Evolutionary conservation across 305 asterid species (phyloP).

Genomic region (Ilex paraguariensis): DNA sequence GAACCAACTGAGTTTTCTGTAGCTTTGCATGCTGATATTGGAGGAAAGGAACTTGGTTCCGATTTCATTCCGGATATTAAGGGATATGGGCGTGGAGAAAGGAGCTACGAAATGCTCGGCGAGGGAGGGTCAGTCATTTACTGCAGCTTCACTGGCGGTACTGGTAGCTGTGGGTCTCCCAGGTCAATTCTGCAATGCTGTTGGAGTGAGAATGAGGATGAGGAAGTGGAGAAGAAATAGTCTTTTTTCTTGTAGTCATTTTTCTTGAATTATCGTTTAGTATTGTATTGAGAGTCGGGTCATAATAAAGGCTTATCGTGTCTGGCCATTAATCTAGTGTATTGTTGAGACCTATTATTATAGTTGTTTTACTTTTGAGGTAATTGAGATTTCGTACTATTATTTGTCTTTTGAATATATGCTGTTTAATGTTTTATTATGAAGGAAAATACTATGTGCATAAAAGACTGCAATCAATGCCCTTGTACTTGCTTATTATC

Average conservation of each 20-base stretch:
- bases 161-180: conserved; percentile 59
- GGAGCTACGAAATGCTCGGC: conserved; percentile 42
- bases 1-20: conserved; percentile 37
- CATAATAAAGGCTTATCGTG: no score
- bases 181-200: conserved; percentile 56
- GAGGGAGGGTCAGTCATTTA: conserved; percentile 50
- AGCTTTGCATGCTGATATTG: conserved; percentile 42
- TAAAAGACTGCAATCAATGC: no score
- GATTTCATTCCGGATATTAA: conserved; percentile 27
- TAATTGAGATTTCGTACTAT: no score
- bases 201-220: conserved; percentile 77
- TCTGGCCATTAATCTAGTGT: no score
- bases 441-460: no score
- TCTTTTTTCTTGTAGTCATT: background rate
- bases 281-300: no score
- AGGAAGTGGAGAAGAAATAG: conserved; percentile 36
- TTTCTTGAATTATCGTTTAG: no score
- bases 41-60: conserved; percentile 31
- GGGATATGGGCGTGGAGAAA: conserved; percentile 49
- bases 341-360: no score
- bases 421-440: no score
- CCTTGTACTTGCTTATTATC: no score
- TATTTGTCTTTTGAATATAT: no score
- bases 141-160: conserved; percentile 33
- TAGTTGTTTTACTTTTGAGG: no score